Evolutionary conservation across 345 rosid species (phyloP).

Genomic region (Eucalyptus leucophloia): DNA sequence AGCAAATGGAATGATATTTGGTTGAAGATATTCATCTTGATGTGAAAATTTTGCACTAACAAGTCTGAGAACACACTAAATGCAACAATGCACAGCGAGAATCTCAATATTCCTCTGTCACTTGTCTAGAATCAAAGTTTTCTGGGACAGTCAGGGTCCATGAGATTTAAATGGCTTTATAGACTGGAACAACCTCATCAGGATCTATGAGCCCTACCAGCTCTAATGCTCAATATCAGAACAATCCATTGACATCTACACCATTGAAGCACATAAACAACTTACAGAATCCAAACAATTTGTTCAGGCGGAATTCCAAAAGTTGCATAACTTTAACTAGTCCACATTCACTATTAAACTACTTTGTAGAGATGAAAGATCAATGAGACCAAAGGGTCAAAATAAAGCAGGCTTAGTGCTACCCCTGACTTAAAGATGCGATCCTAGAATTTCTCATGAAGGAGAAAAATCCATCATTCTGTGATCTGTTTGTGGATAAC

Average conservation of each 20-base stretch:
- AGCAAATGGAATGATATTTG: background rate
- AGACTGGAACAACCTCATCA: background rate
- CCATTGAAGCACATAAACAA: background rate
- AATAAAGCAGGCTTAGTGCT: background rate
- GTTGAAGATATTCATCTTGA: background rate
- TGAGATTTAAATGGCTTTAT: background rate
- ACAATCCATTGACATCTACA: background rate
- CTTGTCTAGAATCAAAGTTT: background rate
- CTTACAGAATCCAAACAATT: background rate
- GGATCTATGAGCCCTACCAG: background rate
- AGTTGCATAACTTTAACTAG: background rate
- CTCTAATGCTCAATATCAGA: background rate
- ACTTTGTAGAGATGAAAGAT: background rate
- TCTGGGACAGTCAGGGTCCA: background rate
- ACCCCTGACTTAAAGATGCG: background rate
- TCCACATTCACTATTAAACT: background rate
- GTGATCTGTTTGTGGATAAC: background rate
- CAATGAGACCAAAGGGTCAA: background rate
- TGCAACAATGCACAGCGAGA: background rate
- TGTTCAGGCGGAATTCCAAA: background rate
- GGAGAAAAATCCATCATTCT: background rate
- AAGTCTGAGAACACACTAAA: background rate
- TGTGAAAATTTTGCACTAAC: background rate
- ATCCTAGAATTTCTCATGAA: background rate
- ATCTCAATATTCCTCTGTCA: background rate